Evolutionary conservation across 2,329 filamentous ascomycete species (phyloP).

Genomic region (Phyllosticta paracitricarpa): DNA sequence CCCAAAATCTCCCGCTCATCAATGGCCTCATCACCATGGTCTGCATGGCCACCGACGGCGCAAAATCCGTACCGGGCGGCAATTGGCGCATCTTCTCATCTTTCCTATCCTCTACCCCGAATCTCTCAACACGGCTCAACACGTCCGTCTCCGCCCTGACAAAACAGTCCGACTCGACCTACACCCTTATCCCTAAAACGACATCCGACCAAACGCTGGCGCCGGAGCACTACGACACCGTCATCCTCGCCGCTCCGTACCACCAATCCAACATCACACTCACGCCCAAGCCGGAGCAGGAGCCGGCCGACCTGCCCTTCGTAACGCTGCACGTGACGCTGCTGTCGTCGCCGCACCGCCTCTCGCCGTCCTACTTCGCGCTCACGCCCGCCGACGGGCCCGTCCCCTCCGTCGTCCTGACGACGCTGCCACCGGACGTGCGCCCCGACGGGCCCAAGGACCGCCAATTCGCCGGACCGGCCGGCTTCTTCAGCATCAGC

Average conservation of each 20-base stretch:
- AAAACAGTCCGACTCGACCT: slow-evolving; percentile 24
- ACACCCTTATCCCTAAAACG: slow-evolving; percentile 29
- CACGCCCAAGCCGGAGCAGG: slow-evolving; percentile 31
- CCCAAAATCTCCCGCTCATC: slow-evolving; percentile 74
- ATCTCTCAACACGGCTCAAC: slow-evolving; percentile 50
- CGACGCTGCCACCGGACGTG: slow-evolving; percentile 60
- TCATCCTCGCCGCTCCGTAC: slow-evolving; percentile 74
- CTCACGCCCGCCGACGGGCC: slow-evolving; percentile 41
- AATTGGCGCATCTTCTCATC: slow-evolving; percentile 92
- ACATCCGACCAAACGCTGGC: slow-evolving; percentile 10
- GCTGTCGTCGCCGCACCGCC: slow-evolving; percentile 65
- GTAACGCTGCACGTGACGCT: slow-evolving; percentile 81
- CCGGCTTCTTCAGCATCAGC: slow-evolving; percentile 80
- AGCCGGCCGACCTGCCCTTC: slow-evolving; percentile 74
- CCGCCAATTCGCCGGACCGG: slow-evolving; percentile 50
- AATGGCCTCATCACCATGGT: slow-evolving; percentile 88
- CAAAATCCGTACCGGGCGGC: slow-evolving; percentile 67
- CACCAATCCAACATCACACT: slow-evolving; percentile 66
- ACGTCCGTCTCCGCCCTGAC: slow-evolving; percentile 49
- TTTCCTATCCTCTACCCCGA: slow-evolving; percentile 41
- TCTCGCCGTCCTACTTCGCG: slow-evolving; percentile 65
- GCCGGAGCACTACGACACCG: slow-evolving; percentile 53
- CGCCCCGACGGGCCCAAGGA: slow-evolving; percentile 37
- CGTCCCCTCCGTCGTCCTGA: slow-evolving; percentile 69
- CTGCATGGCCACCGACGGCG: slow-evolving; percentile 80